Base-by-base conservation (phyloP, 352 stramenopile species). In the Thalassiosira delicatula region DNA sequence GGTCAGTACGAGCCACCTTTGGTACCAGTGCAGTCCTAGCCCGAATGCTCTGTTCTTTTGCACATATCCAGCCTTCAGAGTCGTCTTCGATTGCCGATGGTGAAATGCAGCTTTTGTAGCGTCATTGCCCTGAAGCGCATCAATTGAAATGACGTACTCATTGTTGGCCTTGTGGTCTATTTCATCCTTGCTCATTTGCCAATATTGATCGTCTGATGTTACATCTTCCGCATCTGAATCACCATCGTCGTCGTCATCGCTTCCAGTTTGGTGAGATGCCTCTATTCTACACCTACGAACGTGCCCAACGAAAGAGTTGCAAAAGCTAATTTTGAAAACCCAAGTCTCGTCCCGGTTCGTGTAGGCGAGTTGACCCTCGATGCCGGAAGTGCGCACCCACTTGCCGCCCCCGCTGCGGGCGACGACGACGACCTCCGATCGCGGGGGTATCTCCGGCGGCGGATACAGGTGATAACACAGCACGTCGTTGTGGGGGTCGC, bases 401-500 rank as follows among this genome's bases (percentile, higher is more conserved):
- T 25, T 65, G 44, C 77, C 77, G 37, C 19, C 56, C n/a, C n/a
- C n/a, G 32, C 57, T 76, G 12, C 77, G 77, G 53, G 56, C 62
- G 27, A 65, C 70, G 9, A 85, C 42, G 8, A 76, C 49, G 29
- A 85, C 56, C 71, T 85, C 77, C 14, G 77, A 60, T 33, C 62
- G 32, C 32, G 63, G 56, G 30, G 77, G 77, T 63, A 85, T 80
- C 56, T 85, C 77, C 4, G 62, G 29, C 17, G 30, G 27, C n/a
- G 77, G 77, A 67, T 81, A 85, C 19, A 85, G 61, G 12, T 81
- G 70, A n/a, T 73, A 76, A 79, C 60, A 32, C 59, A n/a, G n/a
- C n/a, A n/a, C 25, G 25, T 85, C 65, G 37, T 59, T 51, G 40
- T 77, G 33, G 19, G 33, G 46, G 69, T 83, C 75, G 17, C 12